Percentiles rank a stretch among this genome's conserved stretches.
These are phyloP conservation scores for Cercis canadensis DNA, from an alignment of 306 rosid genomes.

Conservation along the genomic window DNA sequence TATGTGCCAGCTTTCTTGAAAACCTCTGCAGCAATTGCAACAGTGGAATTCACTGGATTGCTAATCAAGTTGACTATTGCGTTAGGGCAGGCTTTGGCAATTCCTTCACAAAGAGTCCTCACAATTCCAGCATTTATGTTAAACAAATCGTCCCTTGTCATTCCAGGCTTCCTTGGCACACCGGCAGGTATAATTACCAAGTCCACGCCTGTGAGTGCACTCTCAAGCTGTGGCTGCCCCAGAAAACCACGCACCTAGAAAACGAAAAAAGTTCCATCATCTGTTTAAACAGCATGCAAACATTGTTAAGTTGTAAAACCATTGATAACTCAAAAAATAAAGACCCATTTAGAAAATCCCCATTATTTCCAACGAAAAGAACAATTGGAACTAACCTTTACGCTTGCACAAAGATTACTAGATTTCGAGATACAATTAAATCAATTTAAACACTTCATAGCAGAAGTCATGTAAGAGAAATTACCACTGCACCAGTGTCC, in stretches of 20 bases:
- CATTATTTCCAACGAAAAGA: background rate
- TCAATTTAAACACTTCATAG: background rate
- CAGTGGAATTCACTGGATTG: slow-evolving; percentile 96
- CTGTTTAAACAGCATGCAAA: slow-evolving; percentile 9
- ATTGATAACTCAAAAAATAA: slow-evolving; percentile 1
- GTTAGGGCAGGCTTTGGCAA: slow-evolving; percentile 78
- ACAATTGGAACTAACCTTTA: background rate
- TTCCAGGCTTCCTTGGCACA: slow-evolving; percentile 96
- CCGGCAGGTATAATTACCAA: slow-evolving; percentile 91
- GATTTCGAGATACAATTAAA: no score
- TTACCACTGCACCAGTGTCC: slow-evolving; percentile 98
- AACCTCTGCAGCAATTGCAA: slow-evolving; percentile 94
- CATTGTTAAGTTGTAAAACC: no score
- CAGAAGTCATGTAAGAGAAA: slow-evolving; percentile 5
- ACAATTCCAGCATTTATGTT: slow-evolving; percentile 96
- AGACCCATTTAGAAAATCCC: background rate
- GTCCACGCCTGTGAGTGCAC: slow-evolving; percentile 88
- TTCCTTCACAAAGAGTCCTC: slow-evolving; percentile 84
- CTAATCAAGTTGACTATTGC: slow-evolving; percentile 95
- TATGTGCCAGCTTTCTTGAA: slow-evolving; percentile 90
- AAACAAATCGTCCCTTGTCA: slow-evolving; percentile 95
- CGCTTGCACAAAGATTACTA: slow-evolving; percentile 11
- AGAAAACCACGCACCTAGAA: slow-evolving; percentile 86
- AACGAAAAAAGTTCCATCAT: slow-evolving; percentile 5
- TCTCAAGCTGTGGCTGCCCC: slow-evolving; percentile 86